Base-by-base conservation (phyloP, 1,284 basidiomycete species). In the Sutorius eximius region DNA sequence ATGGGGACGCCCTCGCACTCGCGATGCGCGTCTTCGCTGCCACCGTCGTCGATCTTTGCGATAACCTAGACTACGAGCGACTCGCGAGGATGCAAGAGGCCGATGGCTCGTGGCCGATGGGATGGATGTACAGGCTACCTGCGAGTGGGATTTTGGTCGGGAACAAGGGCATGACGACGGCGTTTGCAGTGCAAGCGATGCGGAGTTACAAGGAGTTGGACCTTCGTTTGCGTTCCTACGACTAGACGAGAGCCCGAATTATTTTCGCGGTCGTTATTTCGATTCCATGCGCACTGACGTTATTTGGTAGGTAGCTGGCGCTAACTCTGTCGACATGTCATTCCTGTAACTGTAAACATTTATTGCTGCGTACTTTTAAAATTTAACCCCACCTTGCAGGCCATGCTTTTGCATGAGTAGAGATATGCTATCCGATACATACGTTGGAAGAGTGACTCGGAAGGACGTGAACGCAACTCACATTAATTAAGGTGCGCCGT, bases 31-130 rank as follows among this genome's bases (percentile, higher is more conserved):
- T 62, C 29, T 41, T 54, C 12, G 56, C 62, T 0, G 62, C 62
- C 15, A 15, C 48, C 1, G 51, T 32, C 0, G 53, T 63, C 11
- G 57, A 63, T 33, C 1, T 65, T 1, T 53, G 53, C 12, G 57
- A 66, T n/a, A 49, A 10, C 10, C 49, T 48, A 22, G 64, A 63
- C 36, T 58, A 65, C 24, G 62, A 64, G 18, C 53, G 51, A 9
- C 60, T 63, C 16, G 4, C 16, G 0, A 46, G 32, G 38, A 61
- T 63, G 64, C 62, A 67, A 24, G 53, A 57, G 10, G 53, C 13
- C 1, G 64, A 65, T 16, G 64, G 62, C 2, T 67, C 62, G 5
- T 63, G 62, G 62, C 64, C 50, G n/a, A 37, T 44, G n/a, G 64
- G 62, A 15, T 65, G 64, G 62, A 37, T 59, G 1, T 62, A 52